These are phyloP conservation scores for Panicum miliaceum DNA, from an alignment of 176 grass and related monocot species.

Conservation along the genomic window DNA sequence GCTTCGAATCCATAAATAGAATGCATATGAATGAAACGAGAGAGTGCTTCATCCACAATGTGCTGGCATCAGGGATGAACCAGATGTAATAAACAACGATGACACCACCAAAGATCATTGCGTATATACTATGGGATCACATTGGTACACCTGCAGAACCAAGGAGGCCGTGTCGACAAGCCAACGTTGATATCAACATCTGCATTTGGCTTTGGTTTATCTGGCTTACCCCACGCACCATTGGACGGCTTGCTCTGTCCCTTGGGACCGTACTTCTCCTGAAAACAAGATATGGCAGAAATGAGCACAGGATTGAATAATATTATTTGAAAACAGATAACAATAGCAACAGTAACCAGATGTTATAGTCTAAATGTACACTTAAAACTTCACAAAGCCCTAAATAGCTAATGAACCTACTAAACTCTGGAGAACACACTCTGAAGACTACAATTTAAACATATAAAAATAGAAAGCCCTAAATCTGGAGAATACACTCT, in stretches of 20 bases:
- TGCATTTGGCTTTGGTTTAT: constrained; percentile 90
- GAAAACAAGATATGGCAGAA: constrained; percentile 17
- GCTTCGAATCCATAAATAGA: neutral
- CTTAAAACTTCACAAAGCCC: neutral
- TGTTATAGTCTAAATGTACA: neutral
- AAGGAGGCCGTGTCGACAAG: constrained; percentile 75
- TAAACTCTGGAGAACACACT: neutral
- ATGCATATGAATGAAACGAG: neutral
- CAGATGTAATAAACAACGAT: neutral
- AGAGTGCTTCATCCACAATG: constrained; percentile 10
- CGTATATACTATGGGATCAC: constrained; percentile 17
- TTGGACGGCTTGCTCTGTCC: constrained; percentile 60
- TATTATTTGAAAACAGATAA: neutral
- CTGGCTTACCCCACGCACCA: constrained; percentile 55
- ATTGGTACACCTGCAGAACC: constrained; percentile 81
- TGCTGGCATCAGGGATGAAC: neutral
- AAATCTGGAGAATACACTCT: neutral
- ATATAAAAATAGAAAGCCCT: neutral
- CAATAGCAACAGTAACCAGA: neutral
- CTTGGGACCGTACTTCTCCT: constrained; percentile 99
- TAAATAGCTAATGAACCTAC: neutral
- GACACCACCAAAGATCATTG: constrained; percentile 12
- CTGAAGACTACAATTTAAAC: neutral
- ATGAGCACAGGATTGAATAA: neutral
- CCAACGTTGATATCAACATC: constrained; percentile 93